These are phyloP conservation scores for Ceratobasidium sp. DNA, from an alignment of 1,284 basidiomycete genomes.

Conservation along the genomic window DNA sequence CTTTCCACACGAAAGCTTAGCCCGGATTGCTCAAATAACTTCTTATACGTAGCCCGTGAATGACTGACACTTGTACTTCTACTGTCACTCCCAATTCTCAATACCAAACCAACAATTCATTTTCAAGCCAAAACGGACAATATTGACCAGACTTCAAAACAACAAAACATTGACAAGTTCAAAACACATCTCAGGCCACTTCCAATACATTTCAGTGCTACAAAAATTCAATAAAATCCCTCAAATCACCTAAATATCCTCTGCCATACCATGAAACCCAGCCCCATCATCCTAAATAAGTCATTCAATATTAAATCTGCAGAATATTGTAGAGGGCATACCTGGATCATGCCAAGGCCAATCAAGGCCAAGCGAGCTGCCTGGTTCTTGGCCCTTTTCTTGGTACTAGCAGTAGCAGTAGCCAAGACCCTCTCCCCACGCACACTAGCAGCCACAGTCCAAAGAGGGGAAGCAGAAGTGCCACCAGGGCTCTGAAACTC, in stretches of 20 bases:
- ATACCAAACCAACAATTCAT: not conserved
- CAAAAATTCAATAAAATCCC: not conserved
- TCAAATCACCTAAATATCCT: constrained; percentile 32
- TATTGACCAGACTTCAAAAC: not conserved
- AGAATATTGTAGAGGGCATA: constrained; percentile 19
- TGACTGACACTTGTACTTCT: not conserved
- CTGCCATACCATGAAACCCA: not conserved
- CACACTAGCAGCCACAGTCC: constrained; percentile 42
- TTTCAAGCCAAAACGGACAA: not conserved
- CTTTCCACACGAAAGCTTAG: not conserved
- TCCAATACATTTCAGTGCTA: not conserved
- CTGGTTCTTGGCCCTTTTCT: constrained; percentile 46
- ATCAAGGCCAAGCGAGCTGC: constrained; percentile 41
- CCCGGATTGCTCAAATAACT: not conserved
- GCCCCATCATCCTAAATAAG: constrained; percentile 15
- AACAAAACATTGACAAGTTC: not conserved
- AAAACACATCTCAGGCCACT: not conserved
- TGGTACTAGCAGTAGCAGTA: constrained; percentile 35
- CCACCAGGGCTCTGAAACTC: constrained; percentile 27
- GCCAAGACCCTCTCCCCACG: constrained; percentile 23
- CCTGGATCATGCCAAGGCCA: constrained; percentile 19
- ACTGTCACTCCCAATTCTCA: not conserved
- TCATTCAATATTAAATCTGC: not conserved
- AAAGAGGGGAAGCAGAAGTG: constrained; percentile 36
- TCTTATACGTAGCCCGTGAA: not conserved